Evolutionary conservation across 495 filamentous ascomycete genomes (phyloP).

Genomic region (Tuber umbilicatum): DNA sequence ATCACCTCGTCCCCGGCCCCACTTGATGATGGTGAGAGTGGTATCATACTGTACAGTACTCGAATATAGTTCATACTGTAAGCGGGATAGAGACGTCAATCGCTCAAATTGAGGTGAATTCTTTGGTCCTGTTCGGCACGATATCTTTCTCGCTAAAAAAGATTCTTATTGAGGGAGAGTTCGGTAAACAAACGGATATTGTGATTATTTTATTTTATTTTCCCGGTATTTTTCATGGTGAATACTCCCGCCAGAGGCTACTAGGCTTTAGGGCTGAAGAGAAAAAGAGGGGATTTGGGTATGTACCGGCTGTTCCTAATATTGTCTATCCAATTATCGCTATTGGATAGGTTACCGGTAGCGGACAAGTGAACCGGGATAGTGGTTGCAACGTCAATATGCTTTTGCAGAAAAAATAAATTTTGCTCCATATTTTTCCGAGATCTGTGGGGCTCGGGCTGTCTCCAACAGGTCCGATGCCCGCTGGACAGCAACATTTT

Average conservation of each 20-base stretch:
- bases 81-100: too few relatives aligned
- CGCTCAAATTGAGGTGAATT: too few relatives aligned
- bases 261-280: neutral
- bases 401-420: neutral
- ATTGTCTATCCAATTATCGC: neutral
- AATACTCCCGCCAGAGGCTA: neutral
- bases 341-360: too few relatives aligned
- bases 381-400: neutral
- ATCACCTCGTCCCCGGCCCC: neutral
- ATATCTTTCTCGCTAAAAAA: neutral
- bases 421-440: neutral
- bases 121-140: neutral
- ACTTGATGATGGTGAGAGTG: neutral
- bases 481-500: neutral
- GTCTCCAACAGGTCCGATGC: neutral
- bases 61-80: too few relatives aligned
- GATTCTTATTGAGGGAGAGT: neutral
- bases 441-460: neutral
- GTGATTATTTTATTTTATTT: too few relatives aligned
- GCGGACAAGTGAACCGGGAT: neutral
- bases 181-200: neutral
- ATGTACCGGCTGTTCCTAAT: too few relatives aligned
- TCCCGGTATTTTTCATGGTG: neutral
- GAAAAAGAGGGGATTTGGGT: neutral
- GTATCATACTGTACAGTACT: too few relatives aligned